Conservation (phyloP, 257 asterid species). For the Voacanga thouarsii region DNA sequence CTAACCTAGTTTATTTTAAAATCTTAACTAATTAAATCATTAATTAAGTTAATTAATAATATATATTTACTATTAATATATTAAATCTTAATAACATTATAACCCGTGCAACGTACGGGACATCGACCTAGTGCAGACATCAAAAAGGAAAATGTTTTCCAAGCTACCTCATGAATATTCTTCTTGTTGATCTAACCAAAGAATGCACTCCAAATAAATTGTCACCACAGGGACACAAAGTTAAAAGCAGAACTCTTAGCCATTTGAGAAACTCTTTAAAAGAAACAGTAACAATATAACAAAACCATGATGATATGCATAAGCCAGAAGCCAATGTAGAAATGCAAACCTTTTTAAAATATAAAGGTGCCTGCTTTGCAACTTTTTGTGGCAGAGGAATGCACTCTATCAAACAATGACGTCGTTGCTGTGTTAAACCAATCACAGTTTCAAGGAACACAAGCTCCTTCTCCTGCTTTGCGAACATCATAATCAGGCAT, state of each 20-base stretch:
- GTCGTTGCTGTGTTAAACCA: conserved; percentile 71
- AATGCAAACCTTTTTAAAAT: conserved; percentile 80
- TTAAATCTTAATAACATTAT: no score
- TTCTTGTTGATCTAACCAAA: background rate
- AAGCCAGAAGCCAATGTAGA: background rate
- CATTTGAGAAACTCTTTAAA: background rate
- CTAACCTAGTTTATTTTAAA: no score
- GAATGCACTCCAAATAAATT: background rate
- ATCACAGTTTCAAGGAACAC: conserved; percentile 86
- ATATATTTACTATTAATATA: no score
- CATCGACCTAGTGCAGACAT: no score
- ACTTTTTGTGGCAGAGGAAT: conserved; percentile 73
- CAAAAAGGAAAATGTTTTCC: background rate
- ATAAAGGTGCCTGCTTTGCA: conserved; percentile 88
- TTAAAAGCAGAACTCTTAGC: background rate
- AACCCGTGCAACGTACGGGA: no score
- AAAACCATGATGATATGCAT: background rate
- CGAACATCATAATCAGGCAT: conserved; percentile 94
- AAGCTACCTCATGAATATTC: background rate
- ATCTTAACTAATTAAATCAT: no score
- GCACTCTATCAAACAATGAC: conserved; percentile 93
- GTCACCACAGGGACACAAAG: background rate
- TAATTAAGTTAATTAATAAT: no score
- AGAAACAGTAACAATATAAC: background rate
- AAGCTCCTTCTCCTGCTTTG: conserved; percentile 75